Conservation (phyloP, 2,329 filamentous ascomycete species). For the Mollisia scopiformis region DNA sequence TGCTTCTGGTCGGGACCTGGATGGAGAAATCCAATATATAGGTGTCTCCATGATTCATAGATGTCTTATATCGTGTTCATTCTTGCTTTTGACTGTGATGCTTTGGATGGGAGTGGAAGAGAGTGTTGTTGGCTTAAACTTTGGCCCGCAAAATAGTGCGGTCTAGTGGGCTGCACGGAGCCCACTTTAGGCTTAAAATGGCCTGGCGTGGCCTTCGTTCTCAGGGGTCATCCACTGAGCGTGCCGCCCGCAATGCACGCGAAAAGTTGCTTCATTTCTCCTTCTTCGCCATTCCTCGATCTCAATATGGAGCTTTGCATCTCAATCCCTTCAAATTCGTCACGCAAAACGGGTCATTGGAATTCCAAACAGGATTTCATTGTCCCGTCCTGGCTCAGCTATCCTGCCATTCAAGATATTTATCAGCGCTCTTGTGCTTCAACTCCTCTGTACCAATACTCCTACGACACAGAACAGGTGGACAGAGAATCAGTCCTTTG, state of each 20-base stretch:
- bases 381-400: no score
- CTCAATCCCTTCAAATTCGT: no score
- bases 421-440: no score
- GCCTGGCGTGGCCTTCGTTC: neutral
- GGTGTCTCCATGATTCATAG: neutral
- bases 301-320: no score
- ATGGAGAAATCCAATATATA: neutral
- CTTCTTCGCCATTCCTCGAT: no score
- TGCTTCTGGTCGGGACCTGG: neutral
- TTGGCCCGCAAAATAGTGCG: neutral
- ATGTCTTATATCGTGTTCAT: neutral
- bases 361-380: no score
- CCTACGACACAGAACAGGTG: no score
- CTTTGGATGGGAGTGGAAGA: neutral
- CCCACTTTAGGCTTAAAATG: neutral
- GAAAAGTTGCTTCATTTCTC: no score
- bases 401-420: no score
- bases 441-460: no score
- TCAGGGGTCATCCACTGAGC: neutral
- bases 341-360: no score
- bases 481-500: no score
- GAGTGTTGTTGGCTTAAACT: neutral
- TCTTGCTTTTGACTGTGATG: neutral
- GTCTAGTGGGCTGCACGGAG: neutral
- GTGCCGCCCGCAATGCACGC: neutral